Conservation (phyloP, 179 eudicot species). For the Carnegiea gigantea region DNA sequence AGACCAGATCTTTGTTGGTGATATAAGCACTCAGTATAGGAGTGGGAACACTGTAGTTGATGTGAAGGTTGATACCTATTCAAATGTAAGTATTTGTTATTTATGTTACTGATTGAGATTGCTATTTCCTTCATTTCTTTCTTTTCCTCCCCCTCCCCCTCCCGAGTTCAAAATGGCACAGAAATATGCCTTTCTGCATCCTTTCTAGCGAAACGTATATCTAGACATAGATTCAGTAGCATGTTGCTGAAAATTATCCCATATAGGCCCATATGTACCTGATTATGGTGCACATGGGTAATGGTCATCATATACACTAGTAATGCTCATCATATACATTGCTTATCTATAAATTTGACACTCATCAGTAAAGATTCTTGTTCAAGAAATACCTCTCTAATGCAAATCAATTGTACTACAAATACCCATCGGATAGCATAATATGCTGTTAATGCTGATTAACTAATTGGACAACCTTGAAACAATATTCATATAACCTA, state of each 20-base stretch:
- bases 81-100: slow-evolving; percentile 53
- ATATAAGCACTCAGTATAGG: slow-evolving; percentile 67
- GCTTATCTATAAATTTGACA: not conserved
- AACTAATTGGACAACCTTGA: not conserved
- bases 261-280: not conserved
- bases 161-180: not conserved
- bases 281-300: too few relatives aligned
- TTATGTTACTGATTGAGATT: not conserved
- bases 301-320: not conserved
- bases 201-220: not conserved
- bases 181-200: not conserved
- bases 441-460: not conserved
- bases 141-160: not conserved
- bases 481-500: not conserved
- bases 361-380: not conserved
- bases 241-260: not conserved
- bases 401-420: not conserved
- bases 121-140: not conserved
- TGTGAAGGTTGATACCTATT: slow-evolving; percentile 78
- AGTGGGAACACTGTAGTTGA: slow-evolving; percentile 75
- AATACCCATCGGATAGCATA: too few relatives aligned
- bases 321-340: not conserved
- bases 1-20: slow-evolving; percentile 79
- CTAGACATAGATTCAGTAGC: not conserved
- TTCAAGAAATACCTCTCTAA: too few relatives aligned